These are phyloP conservation scores for Corynascus novoguineensis DNA, from an alignment of 495 filamentous ascomycete genomes.

Conservation along the genomic window DNA sequence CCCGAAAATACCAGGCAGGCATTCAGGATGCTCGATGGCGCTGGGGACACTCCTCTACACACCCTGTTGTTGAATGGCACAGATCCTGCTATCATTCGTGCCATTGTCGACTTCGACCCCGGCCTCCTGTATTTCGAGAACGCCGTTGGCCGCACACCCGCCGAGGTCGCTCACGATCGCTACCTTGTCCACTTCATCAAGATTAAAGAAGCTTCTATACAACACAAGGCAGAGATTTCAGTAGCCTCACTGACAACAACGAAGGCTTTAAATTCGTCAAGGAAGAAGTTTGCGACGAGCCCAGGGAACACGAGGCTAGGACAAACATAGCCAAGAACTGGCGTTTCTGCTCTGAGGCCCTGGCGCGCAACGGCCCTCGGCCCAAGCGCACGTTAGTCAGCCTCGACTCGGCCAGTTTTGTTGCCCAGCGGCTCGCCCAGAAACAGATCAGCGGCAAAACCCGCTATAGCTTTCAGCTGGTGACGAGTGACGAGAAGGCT, in stretches of 20 bases:
- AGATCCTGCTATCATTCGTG: conserved; percentile 31
- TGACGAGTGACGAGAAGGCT: too few species aligned
- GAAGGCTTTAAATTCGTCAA: background rate
- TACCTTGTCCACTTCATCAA: conserved; percentile 33
- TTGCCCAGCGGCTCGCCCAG: conserved; percentile 56
- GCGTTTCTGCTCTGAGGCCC: conserved; percentile 27
- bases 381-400: conserved; percentile 59
- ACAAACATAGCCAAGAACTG: conserved; percentile 25
- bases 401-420: conserved; percentile 66
- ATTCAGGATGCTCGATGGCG: conserved; percentile 57
- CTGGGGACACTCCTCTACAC: conserved; percentile 63
- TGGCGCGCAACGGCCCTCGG: conserved; percentile 18
- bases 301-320: conserved; percentile 10
- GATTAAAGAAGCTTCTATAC: background rate
- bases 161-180: conserved; percentile 56
- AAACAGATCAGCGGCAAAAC: conserved; percentile 21
- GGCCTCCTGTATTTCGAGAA: conserved; percentile 62
- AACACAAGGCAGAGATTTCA: background rate
- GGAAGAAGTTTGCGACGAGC: background rate
- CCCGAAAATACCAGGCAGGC: conserved; percentile 38
- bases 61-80: conserved; percentile 41
- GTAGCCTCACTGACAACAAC: background rate
- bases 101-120: conserved; percentile 51
- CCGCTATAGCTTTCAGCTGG: too few species aligned
- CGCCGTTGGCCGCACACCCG: conserved; percentile 61